Conservation (phyloP, 208 protist species). For the Wallacemonas collosoma region DNA sequence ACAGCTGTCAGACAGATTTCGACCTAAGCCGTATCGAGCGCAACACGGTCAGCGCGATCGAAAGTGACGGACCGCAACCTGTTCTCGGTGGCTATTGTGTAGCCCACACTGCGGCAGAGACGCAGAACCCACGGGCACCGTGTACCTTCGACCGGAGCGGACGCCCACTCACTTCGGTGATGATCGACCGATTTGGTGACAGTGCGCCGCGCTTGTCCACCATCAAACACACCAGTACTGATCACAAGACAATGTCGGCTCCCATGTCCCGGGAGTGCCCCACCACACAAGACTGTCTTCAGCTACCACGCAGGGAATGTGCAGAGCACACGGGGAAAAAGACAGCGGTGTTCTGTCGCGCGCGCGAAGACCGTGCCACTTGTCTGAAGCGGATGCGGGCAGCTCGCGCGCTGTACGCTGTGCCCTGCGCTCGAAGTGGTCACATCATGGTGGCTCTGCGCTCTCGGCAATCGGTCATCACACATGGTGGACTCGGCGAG, state of each 20-base stretch:
- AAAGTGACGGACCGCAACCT: conserved; percentile 6
- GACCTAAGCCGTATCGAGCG: conserved; percentile 1
- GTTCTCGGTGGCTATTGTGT: not conserved
- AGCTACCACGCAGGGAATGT: no score
- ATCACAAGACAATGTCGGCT: no score
- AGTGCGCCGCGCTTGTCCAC: no score
- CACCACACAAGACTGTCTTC: no score
- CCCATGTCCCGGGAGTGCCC: no score
- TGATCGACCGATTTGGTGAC: no score
- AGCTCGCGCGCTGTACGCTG: conserved; percentile 22
- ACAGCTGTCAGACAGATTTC: not conserved
- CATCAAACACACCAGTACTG: no score
- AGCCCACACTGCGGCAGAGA: not conserved
- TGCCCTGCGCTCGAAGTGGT: conserved; percentile 50
- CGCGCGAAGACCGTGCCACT: not conserved
- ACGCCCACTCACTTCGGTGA: no score
- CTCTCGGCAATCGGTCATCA: conserved; percentile 37
- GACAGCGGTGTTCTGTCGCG: no score
- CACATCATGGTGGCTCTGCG: conserved; percentile 49
- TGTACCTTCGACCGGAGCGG: no score
- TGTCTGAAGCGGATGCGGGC: conserved; percentile 20
- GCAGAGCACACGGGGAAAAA: no score
- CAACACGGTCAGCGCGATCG: not conserved
- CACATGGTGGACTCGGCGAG: conserved; percentile 54
- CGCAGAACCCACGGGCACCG: not conserved